Evolutionary conservation across 192 early-diverging fungal genomes (phyloP), one percentile per base, ranked within the genome.

Genomic region (Kappamyces sp.): DNA sequence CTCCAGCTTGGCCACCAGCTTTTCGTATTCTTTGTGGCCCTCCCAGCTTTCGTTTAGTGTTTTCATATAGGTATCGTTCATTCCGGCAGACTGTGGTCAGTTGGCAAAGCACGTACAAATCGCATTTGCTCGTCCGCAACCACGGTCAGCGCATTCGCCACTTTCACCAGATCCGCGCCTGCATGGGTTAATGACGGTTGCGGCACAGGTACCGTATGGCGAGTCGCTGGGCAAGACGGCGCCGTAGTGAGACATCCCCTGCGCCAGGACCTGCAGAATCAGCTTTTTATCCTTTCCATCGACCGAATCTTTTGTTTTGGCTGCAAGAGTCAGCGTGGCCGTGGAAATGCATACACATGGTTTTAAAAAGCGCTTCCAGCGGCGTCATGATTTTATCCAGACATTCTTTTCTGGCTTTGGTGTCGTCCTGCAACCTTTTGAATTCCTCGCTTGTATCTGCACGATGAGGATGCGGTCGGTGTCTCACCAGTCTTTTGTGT

Each of bases 1-100:
- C 49, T 92, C 89, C 4, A 95, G 76, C 72, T 96, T 97, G 66
- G 82, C 87, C 63, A 92, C 85, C 55, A 93, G 60, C 13, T 75
- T 53, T 52, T 86, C 53, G 51, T 77, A 80, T 31, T 80, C 78
- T 61, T 80, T 77, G 49, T 73, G 71, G 9, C 67, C 69, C 13
- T n/a, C 41, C 60, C 77, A 60, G 31, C 64, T 67, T 10, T 53
- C 40, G 2, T 48, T 41, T 9, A 79, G 61, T 12, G 71, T 76
- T 58, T 70, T 74, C 44, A 77, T 66, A 35, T 83, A 84, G 50
- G 79, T 79, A 43, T 79, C 75, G 13, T 74, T 66, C 54, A 78
- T 70, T 44, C 69, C 62, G 54, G 47, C 37, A 60, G 57, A 53
- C 66, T 54, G 64, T 37, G 36, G 51, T 48, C 66, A 66, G 23